These are phyloP conservation scores for Ascocoryne sarcoides DNA, from an alignment of 2,329 filamentous ascomycete species.

Conservation along the genomic window DNA sequence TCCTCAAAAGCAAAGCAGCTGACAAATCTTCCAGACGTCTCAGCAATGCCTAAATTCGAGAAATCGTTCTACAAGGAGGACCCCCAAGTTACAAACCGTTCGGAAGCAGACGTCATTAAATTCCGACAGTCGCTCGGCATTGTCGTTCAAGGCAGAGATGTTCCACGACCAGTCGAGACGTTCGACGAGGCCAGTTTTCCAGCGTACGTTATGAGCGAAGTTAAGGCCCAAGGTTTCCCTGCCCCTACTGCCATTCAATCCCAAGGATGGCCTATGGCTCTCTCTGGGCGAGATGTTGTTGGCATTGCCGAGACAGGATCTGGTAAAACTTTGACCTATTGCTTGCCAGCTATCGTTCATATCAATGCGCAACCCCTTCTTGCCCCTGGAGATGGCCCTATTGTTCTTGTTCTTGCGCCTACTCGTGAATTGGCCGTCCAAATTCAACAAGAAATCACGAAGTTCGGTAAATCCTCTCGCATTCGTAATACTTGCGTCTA, in stretches of 20 bases:
- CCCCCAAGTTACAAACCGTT: constrained; percentile 64
- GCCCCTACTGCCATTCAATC: constrained; percentile 94
- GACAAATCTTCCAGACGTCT: constrained; percentile 50
- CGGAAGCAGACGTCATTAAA: constrained; percentile 70
- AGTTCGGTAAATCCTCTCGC: constrained; percentile 95
- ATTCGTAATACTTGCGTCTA: constrained; percentile 99
- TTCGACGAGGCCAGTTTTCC: constrained; percentile 98
- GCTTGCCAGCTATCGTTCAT: constrained; percentile 94
- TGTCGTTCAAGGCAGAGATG: constrained; percentile 66
- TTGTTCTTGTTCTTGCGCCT: constrained; percentile 89
- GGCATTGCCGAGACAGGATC: constrained; percentile 99
- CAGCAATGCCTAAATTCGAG: constrained; percentile 85
- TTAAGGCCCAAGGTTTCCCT: constrained; percentile 95
- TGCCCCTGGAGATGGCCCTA: constrained; percentile 88
- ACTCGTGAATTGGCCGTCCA: constrained; percentile 97
- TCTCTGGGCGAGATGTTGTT: constrained; percentile 94
- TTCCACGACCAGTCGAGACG: constrained; percentile 90
- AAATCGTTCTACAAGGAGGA: constrained; percentile 99
- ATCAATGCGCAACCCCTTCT: constrained; percentile 98
- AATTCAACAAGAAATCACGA: constrained; percentile 97
- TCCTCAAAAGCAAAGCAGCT: constrained; percentile 3
- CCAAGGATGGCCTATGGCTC: constrained; percentile 98
- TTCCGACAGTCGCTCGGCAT: constrained; percentile 85
- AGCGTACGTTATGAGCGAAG: constrained; percentile 93
- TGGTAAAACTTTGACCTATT: constrained; percentile 98